Conservation (phyloP, 129 eudicot genomes). For the Daucus carota region DH1_v3.0 NC_030383.2:45203501-45204000, state of each 20-base stretch:
- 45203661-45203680: conserved; percentile 92
- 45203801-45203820: conserved; percentile 40
- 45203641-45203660: conserved; percentile 84
- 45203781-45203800: conserved; percentile 72
- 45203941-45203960: conserved; percentile 96
- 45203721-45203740: conserved; percentile 72
- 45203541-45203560: conserved; percentile 70
- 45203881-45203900: conserved; percentile 81
- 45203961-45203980: conserved; percentile 94
- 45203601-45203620: conserved; percentile 85
- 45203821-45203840: neutral
- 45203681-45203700: conserved; percentile 98
- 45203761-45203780: conserved; percentile 80
- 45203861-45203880: neutral
- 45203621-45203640: conserved; percentile 89
- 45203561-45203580: conserved; percentile 78
- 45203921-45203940: conserved; percentile 93
- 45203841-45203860: neutral
- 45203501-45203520: conserved; percentile 48
- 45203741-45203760: conserved; percentile 58
- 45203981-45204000: conserved; percentile 81
- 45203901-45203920: conserved; percentile 73
- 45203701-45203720: conserved; percentile 81
- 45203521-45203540: conserved; percentile 83
- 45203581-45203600: conserved; percentile 70